These are phyloP conservation scores for Ogataea paradorogensis DNA, from an alignment of 805 yeast genomes.

Conservation along the genomic window DNA sequence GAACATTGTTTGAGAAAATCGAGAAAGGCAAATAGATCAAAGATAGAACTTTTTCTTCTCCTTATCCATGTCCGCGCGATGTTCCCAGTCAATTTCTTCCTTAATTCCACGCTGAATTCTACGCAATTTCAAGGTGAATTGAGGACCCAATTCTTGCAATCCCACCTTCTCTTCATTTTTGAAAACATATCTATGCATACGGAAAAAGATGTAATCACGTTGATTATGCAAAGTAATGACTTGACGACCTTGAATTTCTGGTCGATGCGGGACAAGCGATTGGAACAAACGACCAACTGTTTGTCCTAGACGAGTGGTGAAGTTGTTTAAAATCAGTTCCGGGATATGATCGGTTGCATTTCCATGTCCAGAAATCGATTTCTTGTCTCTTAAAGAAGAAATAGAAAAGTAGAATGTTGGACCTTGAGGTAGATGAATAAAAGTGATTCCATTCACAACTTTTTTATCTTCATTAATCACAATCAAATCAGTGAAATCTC, in stretches of 20 bases:
- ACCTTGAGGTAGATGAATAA: constrained; percentile 91
- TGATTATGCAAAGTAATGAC: constrained; percentile 95
- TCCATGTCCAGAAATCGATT: constrained; percentile 83
- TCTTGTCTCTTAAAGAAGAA: constrained; percentile 70
- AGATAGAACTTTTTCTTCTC: constrained; percentile 91
- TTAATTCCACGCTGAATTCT: constrained; percentile 88
- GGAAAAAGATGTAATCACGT: constrained; percentile 90
- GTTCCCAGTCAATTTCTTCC: constrained; percentile 96
- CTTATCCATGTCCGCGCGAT: constrained; percentile 92
- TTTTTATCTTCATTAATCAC: constrained; percentile 95
- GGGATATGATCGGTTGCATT: constrained; percentile 88
- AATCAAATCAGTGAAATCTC: constrained; percentile 84
- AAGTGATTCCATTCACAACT: constrained; percentile 85
- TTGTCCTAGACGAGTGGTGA: constrained; percentile 87
- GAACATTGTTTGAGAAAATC: constrained; percentile 32
- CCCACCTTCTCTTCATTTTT: constrained; percentile 90
- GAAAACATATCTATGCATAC: constrained; percentile 92
- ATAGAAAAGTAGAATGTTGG: constrained; percentile 92
- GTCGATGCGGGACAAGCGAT: constrained; percentile 85
- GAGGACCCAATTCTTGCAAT: constrained; percentile 94
- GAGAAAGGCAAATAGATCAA: constrained; percentile 34
- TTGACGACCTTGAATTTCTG: constrained; percentile 94
- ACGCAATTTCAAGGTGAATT: constrained; percentile 84
- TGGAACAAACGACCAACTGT: constrained; percentile 92
- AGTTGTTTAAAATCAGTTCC: constrained; percentile 87